Conservation (phyloP, 2,329 filamentous ascomycete genomes). For the Sphaerulina populicola region DNA sequence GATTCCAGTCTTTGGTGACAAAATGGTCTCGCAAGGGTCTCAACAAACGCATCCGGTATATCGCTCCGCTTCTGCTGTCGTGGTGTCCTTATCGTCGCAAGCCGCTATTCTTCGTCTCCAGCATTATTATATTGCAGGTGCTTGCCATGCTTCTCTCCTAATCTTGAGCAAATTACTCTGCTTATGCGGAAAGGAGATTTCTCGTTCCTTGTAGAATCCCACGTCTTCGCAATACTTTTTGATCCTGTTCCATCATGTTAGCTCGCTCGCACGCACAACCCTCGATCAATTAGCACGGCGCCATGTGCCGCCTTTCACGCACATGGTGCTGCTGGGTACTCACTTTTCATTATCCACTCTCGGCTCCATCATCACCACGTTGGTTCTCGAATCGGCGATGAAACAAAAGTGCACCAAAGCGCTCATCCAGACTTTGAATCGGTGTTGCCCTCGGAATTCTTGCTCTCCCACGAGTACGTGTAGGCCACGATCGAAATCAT, state of each 20-base stretch:
- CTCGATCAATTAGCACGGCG: too few relatives aligned
- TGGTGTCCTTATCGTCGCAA: background rate
- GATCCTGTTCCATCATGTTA: slow-evolving; percentile 44
- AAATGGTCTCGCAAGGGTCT: too few relatives aligned
- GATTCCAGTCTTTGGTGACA: too few relatives aligned
- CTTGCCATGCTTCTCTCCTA: slow-evolving; percentile 69
- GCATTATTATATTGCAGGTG: slow-evolving; percentile 41
- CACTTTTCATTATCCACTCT: slow-evolving; percentile 85
- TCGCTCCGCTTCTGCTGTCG: background rate
- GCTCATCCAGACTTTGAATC: slow-evolving; percentile 72
- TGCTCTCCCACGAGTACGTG: slow-evolving; percentile 88
- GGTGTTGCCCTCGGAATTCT: slow-evolving; percentile 71
- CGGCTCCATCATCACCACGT: slow-evolving; percentile 77
- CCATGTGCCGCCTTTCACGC: too few relatives aligned
- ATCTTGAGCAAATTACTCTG: slow-evolving; percentile 80
- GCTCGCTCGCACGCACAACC: too few relatives aligned
- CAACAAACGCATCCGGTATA: background rate
- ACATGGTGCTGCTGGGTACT: slow-evolving; percentile 10
- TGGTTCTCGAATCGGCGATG: slow-evolving; percentile 68
- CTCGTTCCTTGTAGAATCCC: slow-evolving; percentile 79
- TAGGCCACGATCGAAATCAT: slow-evolving; percentile 78
- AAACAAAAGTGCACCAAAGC: slow-evolving; percentile 82
- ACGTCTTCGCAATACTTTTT: slow-evolving; percentile 60
- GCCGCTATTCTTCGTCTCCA: background rate
- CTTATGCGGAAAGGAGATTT: slow-evolving; percentile 85